A percentile compares a stretch with the other conserved stretches of the same genome.
Conservation (phyloP, 768 basidiomycete species). For the Boletus rex-veris region DNA sequence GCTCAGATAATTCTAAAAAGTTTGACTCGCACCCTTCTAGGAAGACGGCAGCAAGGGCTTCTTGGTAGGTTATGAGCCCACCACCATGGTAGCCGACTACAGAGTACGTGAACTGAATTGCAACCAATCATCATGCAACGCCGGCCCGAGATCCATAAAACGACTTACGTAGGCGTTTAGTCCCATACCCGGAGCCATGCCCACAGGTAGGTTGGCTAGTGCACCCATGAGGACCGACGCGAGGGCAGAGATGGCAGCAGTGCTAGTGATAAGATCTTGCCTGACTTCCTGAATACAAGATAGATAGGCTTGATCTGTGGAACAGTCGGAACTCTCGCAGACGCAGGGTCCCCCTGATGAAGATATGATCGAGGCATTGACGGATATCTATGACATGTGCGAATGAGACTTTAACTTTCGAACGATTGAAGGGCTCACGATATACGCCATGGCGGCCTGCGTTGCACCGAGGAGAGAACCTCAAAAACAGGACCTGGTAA, state of each 20-base stretch:
- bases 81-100: constrained; percentile 83
- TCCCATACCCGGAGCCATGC: constrained; percentile 82
- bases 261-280: constrained; percentile 78
- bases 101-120: constrained; percentile 73
- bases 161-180: constrained; percentile 71
- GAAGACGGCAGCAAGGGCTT: constrained; percentile 84
- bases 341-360: constrained; percentile 80
- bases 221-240: constrained; percentile 80
- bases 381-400: constrained; percentile 56
- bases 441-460: constrained; percentile 82
- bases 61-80: constrained; percentile 63
- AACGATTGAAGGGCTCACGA: constrained; percentile 41
- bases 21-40: constrained; percentile 65
- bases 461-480: background rate
- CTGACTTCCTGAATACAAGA: constrained; percentile 59
- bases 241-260: constrained; percentile 73
- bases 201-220: constrained; percentile 85
- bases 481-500: constrained; percentile 7
- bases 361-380: constrained; percentile 77
- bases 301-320: constrained; percentile 49
- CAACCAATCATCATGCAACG: background rate
- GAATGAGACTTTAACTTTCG: background rate
- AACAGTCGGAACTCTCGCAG: constrained; percentile 61
- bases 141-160: background rate
- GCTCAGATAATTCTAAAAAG: background rate